phyloP scores from a whole-genome alignment of 2,329 filamentous ascomycete genomes.

The Nannizziopsis barbatae region DNA sequence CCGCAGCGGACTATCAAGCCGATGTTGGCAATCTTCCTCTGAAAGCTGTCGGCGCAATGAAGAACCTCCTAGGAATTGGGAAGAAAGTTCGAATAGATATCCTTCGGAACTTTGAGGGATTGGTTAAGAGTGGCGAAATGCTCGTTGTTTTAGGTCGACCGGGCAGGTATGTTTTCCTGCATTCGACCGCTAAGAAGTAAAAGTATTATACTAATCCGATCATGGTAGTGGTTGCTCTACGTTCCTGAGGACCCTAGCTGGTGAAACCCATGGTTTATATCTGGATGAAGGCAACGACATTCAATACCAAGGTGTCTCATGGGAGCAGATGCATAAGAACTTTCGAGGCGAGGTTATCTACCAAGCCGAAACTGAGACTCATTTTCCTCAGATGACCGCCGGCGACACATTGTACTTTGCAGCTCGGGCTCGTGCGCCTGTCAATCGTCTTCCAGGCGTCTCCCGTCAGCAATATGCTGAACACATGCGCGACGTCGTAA shows the following conservation, averaged over 20 bases:
- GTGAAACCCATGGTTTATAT: slow-evolving; percentile 72
- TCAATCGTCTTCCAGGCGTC: slow-evolving; percentile 50
- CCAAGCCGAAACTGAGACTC: slow-evolving; percentile 76
- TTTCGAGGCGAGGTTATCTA: slow-evolving; percentile 79
- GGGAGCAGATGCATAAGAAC: slow-evolving; percentile 35
- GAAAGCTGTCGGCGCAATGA: slow-evolving; percentile 24
- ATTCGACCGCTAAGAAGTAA: not conserved
- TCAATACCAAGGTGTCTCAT: slow-evolving; percentile 56
- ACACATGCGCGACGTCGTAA: slow-evolving; percentile 37
- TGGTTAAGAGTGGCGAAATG: slow-evolving; percentile 49
- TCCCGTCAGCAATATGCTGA: slow-evolving; percentile 27
- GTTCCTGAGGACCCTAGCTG: slow-evolving; percentile 71
- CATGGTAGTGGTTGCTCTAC: slow-evolving; percentile 53
- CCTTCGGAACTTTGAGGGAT: slow-evolving; percentile 52
- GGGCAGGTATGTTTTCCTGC: slow-evolving; percentile 24
- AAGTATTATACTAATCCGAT: not conserved
- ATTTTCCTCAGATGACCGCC: slow-evolving; percentile 75
- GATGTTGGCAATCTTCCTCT: slow-evolving; percentile 35
- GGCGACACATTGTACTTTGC: slow-evolving; percentile 80
- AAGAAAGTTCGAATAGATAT: slow-evolving; percentile 45
- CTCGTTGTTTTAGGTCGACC: slow-evolving; percentile 45
- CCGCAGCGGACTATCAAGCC: slow-evolving; percentile 36
- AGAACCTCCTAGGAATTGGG: slow-evolving; percentile 19
- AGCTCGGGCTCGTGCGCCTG: slow-evolving; percentile 77
- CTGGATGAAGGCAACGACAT: slow-evolving; percentile 60